Percentiles rank a stretch among this genome's conserved stretches.
Conservation (phyloP, 1,284 basidiomycete species). For the Porodaedalea pini region DNA sequence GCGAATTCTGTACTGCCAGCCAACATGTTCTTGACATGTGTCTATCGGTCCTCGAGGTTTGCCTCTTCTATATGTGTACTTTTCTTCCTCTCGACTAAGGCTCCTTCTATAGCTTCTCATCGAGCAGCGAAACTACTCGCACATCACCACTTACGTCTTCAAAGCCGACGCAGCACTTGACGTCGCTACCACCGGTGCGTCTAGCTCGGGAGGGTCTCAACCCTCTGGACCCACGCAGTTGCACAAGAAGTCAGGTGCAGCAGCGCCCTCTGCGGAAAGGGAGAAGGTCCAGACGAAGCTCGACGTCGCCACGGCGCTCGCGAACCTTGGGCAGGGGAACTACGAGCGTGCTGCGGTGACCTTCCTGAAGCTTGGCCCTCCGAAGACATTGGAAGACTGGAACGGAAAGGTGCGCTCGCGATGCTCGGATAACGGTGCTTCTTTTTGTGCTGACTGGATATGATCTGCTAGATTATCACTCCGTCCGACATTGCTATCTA, state of each 20-base stretch:
- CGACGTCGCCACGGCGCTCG: constrained; percentile 72
- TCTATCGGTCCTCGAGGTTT: constrained; percentile 72
- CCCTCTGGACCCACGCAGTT: constrained; percentile 27
- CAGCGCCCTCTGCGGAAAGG: constrained; percentile 42
- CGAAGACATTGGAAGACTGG: constrained; percentile 70
- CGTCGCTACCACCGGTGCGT: constrained; percentile 33
- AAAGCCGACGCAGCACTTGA: constrained; percentile 88
- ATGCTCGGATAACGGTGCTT: neutral
- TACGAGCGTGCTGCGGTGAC: constrained; percentile 74
- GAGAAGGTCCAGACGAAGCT: constrained; percentile 73
- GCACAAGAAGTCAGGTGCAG: constrained; percentile 30
- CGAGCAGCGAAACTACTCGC: constrained; percentile 78
- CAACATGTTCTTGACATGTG: constrained; percentile 87
- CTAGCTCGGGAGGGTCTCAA: constrained; percentile 22
- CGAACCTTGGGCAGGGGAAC: constrained; percentile 61
- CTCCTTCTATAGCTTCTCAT: constrained; percentile 58
- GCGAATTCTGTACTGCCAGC: constrained; percentile 83
- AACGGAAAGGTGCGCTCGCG: constrained; percentile 49
- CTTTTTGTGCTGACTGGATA: neutral
- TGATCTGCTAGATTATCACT: constrained; percentile 57
- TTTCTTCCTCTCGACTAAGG: neutral
- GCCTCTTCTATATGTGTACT: constrained; percentile 9
- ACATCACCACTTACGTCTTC: constrained; percentile 83
- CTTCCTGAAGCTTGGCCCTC: constrained; percentile 65
- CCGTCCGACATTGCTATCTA: constrained; percentile 82